These are phyloP conservation scores for Zizania latifolia DNA, from an alignment of 176 grass and related monocot species.

Conservation along the genomic window DNA sequence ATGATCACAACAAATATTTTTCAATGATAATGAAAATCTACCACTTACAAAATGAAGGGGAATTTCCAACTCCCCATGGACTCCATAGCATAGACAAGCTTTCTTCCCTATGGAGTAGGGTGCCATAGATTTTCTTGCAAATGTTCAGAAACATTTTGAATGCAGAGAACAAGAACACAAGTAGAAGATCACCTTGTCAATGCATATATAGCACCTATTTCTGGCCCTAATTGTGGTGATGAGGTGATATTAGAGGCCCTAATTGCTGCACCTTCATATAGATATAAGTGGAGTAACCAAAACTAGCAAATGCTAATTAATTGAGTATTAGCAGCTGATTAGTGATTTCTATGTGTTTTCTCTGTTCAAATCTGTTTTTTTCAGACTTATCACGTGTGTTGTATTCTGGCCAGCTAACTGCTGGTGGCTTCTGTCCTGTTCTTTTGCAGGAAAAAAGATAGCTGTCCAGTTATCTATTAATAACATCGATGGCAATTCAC, in stretches of 20 bases:
- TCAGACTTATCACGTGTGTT: neutral
- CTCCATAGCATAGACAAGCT: constrained; percentile 8
- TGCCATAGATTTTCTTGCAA: constrained; percentile 9
- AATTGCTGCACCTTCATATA: constrained; percentile 30
- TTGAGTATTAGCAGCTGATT: neutral
- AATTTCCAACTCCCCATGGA: constrained; percentile 20
- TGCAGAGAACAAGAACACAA: neutral
- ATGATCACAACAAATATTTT: constrained; percentile 18
- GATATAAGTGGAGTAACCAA: constrained; percentile 28
- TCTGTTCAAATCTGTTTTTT: neutral
- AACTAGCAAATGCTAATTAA: constrained; percentile 20
- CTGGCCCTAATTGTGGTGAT: constrained; percentile 26
- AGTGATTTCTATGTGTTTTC: constrained; percentile 20
- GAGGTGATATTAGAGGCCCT: constrained; percentile 39
- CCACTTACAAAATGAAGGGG: constrained; percentile 36
- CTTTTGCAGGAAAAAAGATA: neutral
- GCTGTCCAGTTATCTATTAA: neutral
- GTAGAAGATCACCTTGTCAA: constrained; percentile 18
- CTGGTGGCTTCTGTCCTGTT: neutral
- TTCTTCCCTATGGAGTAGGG: constrained; percentile 1
- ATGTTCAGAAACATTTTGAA: constrained; percentile 31
- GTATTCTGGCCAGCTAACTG: neutral
- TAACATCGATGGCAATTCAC: neutral
- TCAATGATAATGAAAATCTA: constrained; percentile 7
- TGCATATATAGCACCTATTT: constrained; percentile 5